These are phyloP conservation scores for Leccinum fibrillosum DNA, from an alignment of 768 basidiomycete genomes.

Conservation along the genomic window DNA sequence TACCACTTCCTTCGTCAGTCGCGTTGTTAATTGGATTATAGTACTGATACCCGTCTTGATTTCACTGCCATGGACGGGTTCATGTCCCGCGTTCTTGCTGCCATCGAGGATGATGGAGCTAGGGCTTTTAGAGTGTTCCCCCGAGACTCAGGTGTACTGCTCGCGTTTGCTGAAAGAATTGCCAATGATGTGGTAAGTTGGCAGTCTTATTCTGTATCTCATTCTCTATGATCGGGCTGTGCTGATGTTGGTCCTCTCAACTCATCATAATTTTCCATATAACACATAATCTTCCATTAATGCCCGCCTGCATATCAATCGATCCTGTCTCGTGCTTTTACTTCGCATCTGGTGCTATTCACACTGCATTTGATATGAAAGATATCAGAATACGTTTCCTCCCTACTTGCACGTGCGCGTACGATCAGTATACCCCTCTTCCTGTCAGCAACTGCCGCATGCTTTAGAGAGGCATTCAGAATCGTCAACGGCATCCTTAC, in stretches of 20 bases:
- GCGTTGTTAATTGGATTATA: conserved; percentile 20
- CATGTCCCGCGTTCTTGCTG: conserved; percentile 63
- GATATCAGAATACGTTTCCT: conserved; percentile 85
- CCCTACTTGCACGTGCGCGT: conserved; percentile 74
- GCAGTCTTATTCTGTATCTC: conserved; percentile 1
- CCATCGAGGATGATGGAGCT: conserved; percentile 72
- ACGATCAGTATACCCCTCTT: conserved; percentile 69
- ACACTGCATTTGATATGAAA: conserved; percentile 26
- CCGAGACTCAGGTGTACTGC: conserved; percentile 66
- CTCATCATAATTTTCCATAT: background rate
- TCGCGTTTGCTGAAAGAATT: conserved; percentile 81
- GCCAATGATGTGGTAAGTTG: conserved; percentile 75
- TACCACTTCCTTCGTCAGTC: background rate
- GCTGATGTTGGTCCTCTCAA: background rate
- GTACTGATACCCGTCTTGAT: conserved; percentile 59
- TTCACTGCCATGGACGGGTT: conserved; percentile 95
- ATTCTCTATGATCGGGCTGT: background rate
- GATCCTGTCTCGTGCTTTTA: background rate
- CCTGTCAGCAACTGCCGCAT: conserved; percentile 84
- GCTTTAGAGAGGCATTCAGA: conserved; percentile 84
- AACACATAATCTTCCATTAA: background rate
- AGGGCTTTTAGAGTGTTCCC: conserved; percentile 88
- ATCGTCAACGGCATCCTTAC: conserved; percentile 75
- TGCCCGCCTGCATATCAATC: background rate
- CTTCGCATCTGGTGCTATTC: background rate